Conservation (phyloP, 169 alveolate species). For the Eimeria mitis region DNA sequence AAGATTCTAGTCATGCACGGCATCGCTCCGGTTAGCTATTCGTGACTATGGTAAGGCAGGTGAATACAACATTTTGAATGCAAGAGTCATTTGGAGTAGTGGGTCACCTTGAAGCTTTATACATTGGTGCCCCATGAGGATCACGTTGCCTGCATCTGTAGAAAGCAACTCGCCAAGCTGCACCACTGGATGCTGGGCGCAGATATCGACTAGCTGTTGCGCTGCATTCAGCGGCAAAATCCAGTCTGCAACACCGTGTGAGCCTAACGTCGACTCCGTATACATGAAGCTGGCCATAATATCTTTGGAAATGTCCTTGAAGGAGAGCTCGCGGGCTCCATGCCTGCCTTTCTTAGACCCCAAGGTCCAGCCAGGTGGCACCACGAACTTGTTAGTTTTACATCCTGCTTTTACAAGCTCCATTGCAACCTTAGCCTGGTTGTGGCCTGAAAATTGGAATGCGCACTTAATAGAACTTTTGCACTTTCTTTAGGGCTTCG, state of each 20-base stretch:
- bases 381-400: slow-evolving; percentile 10
- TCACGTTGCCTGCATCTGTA: slow-evolving; percentile 25
- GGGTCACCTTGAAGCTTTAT: slow-evolving; percentile 28
- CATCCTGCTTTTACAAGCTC: slow-evolving; percentile 39
- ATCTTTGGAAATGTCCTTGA: slow-evolving; percentile 3
- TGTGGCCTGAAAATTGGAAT: slow-evolving; percentile 30
- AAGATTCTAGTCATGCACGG: neutral
- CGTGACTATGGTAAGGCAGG: neutral
- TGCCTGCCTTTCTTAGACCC: neutral
- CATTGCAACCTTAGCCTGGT: slow-evolving; percentile 58
- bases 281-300: slow-evolving; percentile 29
- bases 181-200: slow-evolving; percentile 34
- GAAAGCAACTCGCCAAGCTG: slow-evolving; percentile 22
- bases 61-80: neutral
- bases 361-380: slow-evolving; percentile 43
- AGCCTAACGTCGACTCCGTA: neutral
- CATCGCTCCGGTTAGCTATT: neutral
- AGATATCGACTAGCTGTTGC: slow-evolving; percentile 30
- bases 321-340: neutral
- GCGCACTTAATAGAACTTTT: neutral
- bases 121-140: slow-evolving; percentile 39
- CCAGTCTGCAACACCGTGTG: slow-evolving; percentile 34
- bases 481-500: neutral
- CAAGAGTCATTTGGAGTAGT: neutral
- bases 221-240: slow-evolving; percentile 21